Base-by-base conservation (phyloP, 768 basidiomycete species). In the Suillus ampliporus region DNA sequence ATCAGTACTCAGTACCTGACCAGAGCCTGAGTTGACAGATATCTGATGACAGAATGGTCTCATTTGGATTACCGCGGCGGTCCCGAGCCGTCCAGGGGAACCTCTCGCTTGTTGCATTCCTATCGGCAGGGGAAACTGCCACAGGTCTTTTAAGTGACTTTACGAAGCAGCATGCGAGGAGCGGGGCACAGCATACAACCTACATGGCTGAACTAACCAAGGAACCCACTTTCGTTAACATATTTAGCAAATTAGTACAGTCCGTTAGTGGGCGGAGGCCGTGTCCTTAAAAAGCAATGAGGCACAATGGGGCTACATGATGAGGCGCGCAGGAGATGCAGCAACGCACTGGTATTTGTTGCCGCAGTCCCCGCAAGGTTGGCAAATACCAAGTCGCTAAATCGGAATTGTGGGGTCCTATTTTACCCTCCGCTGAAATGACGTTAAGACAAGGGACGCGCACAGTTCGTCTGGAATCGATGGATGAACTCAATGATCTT, bases 401-500 rank as follows among this genome's bases (percentile, higher is more conserved):
- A 84, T 60, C 77, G 79, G 48, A 85, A 65, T 26, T 70, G 74
- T 5, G 85, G 86, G 8, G 84, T 81, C n/a, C 84, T 85, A 56
- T 23, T 41, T 34, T n/a, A 19, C 26, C n/a, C 26, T 31, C 31
- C 47, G 15, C 26, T 23, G 47, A 9, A 26, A 47, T 62, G 44
- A 40, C 11, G 44, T 62, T 31, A 19, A n/a, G n/a, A 54, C 56
- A 62, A 34, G 23, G 11, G 17, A 58, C 35, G 38, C 58, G 83
- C 83, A 78, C 74, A 77, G 67, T 86, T 85, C 26, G 84, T 85
- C 67, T 87, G 84, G 63, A 80, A 81, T 19, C 86, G 64, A 63
- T 84, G 82, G 11, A 84, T 71, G 0, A 82, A 84, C 9, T 68
- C 67, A 51, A 78, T 75, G 60, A 86, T 84, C 13, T 77, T 77